A percentile compares a stretch with the other conserved stretches of the same genome.
Evolutionary conservation across 2,329 filamentous ascomycete genomes (phyloP).

Genomic region (Cordyceps militaris): DNA sequence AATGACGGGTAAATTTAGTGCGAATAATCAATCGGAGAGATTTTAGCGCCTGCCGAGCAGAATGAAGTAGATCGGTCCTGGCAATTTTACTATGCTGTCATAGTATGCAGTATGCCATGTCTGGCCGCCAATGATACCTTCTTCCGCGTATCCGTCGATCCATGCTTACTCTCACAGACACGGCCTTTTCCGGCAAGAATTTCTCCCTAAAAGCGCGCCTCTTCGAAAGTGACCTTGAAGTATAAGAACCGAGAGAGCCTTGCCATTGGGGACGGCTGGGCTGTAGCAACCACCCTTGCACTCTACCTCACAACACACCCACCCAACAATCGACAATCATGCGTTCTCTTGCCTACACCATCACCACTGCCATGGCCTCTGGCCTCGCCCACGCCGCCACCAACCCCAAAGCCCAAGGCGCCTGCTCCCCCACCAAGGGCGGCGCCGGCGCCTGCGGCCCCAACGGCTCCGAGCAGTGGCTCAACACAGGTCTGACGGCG

Average conservation of each 20-base stretch:
- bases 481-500: slow-evolving; percentile 23
- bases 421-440: slow-evolving; percentile 18
- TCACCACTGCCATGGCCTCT: neutral
- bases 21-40: neutral
- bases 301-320: too few species aligned
- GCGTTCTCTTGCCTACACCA: neutral
- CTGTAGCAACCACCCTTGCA: too few species aligned
- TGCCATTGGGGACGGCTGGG: too few species aligned
- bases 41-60: neutral
- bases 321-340: neutral
- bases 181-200: too few species aligned
- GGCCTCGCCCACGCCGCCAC: neutral
- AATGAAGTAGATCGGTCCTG: neutral
- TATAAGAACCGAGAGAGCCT: too few species aligned
- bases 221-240: too few species aligned
- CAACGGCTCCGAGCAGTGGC: slow-evolving; percentile 24
- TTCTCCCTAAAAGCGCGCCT: too few species aligned
- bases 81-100: too few species aligned
- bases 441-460: slow-evolving; percentile 18
- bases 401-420: slow-evolving; percentile 17
- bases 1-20: neutral
- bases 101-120: too few species aligned
- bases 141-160: too few species aligned
- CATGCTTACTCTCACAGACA: too few species aligned
- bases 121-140: too few species aligned